Conservation (phyloP, 495 filamentous ascomycete genomes). For the Neurospora sp. region DNA sequence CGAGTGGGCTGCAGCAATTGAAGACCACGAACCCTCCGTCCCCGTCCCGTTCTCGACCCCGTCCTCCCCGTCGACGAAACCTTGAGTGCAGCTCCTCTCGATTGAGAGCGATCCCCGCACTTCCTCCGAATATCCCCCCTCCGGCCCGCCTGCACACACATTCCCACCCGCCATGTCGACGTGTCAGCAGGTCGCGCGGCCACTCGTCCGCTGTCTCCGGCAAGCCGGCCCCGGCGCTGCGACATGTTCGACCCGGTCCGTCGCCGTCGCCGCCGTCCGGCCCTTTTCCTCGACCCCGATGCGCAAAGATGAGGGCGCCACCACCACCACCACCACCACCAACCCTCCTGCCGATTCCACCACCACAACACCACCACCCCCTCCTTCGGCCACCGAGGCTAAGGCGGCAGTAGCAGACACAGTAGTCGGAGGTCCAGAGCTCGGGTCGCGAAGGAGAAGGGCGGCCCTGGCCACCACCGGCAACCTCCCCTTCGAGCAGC, state of each 20-base stretch:
- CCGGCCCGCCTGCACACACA: background rate
- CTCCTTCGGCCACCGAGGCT: background rate
- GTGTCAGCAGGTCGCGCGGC: constrained; percentile 58
- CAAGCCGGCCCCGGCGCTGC: constrained; percentile 27
- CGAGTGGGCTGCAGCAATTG: background rate
- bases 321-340: constrained; percentile 17
- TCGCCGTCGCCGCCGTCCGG: constrained; percentile 30
- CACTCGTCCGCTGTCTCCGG: constrained; percentile 53
- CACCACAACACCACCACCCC: background rate
- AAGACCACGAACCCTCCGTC: background rate
- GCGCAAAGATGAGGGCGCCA: constrained; percentile 29
- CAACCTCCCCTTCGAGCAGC: constrained; percentile 78
- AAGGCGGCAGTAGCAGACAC: background rate
- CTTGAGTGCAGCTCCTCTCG: constrained; percentile 7
- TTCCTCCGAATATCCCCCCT: background rate
- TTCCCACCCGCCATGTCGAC: constrained; percentile 43
- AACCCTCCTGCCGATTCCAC: background rate
- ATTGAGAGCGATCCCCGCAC: constrained; percentile 5
- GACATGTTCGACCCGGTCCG: constrained; percentile 18
- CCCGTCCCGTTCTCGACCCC: constrained; percentile 7
- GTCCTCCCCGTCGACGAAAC: constrained; percentile 2
- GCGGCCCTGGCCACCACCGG: constrained; percentile 58
- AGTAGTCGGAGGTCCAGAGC: constrained; percentile 28
- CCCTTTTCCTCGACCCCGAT: constrained; percentile 34
- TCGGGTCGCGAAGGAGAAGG: constrained; percentile 77